Evolutionary conservation across 768 basidiomycete species (phyloP).

Genomic region (Filobasidium wieringae): DNA sequence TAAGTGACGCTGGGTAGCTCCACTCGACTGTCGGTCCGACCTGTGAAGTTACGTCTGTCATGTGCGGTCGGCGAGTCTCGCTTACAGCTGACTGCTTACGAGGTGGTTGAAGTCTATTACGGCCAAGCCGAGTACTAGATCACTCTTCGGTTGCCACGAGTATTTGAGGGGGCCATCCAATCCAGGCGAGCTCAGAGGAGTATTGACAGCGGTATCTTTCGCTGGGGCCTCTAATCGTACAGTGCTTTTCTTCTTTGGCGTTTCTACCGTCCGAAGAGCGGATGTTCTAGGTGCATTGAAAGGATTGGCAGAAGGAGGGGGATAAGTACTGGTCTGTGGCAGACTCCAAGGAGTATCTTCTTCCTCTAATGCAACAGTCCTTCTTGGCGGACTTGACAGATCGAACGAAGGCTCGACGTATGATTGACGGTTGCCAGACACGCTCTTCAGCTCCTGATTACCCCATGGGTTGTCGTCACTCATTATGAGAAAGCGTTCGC

Average conservation of each 20-base stretch:
- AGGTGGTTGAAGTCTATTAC: slow-evolving; percentile 93
- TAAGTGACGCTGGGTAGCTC: slow-evolving; percentile 44
- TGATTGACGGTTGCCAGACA: not conserved
- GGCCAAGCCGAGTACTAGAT: slow-evolving; percentile 70
- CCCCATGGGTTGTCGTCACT: not conserved
- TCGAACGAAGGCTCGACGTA: not conserved
- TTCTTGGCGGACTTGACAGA: not conserved
- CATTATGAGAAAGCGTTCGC: too few relatives aligned
- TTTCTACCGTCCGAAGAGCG: not conserved
- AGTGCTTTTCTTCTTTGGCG: not conserved
- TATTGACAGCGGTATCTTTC: not conserved
- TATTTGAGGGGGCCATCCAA: not conserved
- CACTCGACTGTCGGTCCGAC: slow-evolving; percentile 83
- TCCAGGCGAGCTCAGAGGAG: not conserved
- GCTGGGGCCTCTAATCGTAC: not conserved
- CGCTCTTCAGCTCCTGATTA: not conserved
- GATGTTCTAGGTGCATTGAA: not conserved
- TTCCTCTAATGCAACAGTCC: not conserved
- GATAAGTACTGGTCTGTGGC: not conserved
- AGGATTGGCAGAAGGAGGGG: not conserved
- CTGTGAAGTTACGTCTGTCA: slow-evolving; percentile 38
- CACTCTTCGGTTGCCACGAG: slow-evolving; percentile 30
- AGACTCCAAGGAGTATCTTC: not conserved
- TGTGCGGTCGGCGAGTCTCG: not conserved
- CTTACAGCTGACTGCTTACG: slow-evolving; percentile 43